phyloP scores from a whole-genome alignment of 768 basidiomycete species.

The Scleroderma bovista region DNA sequence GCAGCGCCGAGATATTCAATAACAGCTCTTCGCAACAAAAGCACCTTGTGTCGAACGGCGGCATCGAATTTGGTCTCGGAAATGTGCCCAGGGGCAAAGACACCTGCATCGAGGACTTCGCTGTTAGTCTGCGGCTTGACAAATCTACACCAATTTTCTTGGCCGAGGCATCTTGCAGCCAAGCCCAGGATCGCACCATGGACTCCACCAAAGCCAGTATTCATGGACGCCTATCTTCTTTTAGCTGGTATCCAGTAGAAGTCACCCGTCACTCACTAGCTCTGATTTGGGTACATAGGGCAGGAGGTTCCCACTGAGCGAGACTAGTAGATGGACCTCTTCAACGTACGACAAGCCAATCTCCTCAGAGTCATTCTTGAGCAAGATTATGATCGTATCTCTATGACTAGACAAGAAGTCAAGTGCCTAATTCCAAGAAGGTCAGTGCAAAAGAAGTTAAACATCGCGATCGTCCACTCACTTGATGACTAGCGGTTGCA shows the following conservation, averaged over 20 bases:
- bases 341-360: slow-evolving; percentile 64
- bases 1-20: slow-evolving; percentile 65
- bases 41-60: slow-evolving; percentile 49
- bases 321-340: slow-evolving; percentile 75
- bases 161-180: slow-evolving; percentile 64
- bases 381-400: slow-evolving; percentile 75
- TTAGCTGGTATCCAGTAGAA: slow-evolving; percentile 2
- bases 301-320: slow-evolving; percentile 61
- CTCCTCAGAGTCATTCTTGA: slow-evolving; percentile 67
- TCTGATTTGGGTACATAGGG: slow-evolving; percentile 73
- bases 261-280: slow-evolving; percentile 46
- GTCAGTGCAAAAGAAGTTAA: too few relatives aligned
- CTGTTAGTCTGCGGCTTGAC: slow-evolving; percentile 62
- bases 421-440: slow-evolving; percentile 55
- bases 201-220: slow-evolving; percentile 78
- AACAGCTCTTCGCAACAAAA: slow-evolving; percentile 54
- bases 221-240: slow-evolving; percentile 45
- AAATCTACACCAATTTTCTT: slow-evolving; percentile 49
- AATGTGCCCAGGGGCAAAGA: slow-evolving; percentile 46
- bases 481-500: slow-evolving; percentile 64
- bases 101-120: slow-evolving; percentile 53
- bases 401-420: slow-evolving; percentile 80
- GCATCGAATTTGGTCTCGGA: slow-evolving; percentile 55
- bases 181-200: slow-evolving; percentile 75
- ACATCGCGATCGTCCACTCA: slow-evolving; percentile 19